Percentiles rank a stretch among this genome's conserved stretches.
Evolutionary conservation across 2,329 filamentous ascomycete species (phyloP).

Genomic region (Sporothrix humicola): DNA sequence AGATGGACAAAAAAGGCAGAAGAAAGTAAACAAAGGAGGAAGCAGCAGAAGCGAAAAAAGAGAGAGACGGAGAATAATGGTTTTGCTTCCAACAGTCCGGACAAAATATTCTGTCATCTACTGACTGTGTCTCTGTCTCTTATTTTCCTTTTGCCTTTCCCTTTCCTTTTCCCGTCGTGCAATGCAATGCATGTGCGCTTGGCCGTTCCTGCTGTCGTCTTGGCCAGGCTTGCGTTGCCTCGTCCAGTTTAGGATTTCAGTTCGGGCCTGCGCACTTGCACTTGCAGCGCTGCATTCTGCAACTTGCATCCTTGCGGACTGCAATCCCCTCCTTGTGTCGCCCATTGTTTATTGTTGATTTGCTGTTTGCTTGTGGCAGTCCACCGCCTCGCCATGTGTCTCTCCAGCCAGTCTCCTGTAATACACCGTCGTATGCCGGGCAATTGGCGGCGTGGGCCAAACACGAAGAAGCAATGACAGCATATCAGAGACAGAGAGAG

Average conservation of each 20-base stretch:
- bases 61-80: not conserved
- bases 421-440: slow-evolving; percentile 23
- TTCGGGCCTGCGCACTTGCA: no score
- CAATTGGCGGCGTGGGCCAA: slow-evolving; percentile 14
- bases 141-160: not conserved
- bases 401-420: not conserved
- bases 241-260: no score
- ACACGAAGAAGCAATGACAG: not conserved
- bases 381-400: not conserved
- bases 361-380: slow-evolving; percentile 15
- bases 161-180: slow-evolving; percentile 6
- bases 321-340: not conserved
- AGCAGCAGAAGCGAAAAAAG: not conserved
- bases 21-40: not conserved
- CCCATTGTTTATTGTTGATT: not conserved
- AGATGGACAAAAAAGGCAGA: not conserved
- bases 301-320: not conserved
- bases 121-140: not conserved
- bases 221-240: not conserved
- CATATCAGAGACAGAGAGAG: slow-evolving; percentile 2
- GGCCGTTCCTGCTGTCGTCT: slow-evolving; percentile 18
- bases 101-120: not conserved
- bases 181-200: slow-evolving; percentile 26
- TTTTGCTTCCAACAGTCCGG: slow-evolving; percentile 2
- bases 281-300: not conserved